Base-by-base conservation (phyloP, 169 alveolate species). In the Eimeria tenella region DNA sequence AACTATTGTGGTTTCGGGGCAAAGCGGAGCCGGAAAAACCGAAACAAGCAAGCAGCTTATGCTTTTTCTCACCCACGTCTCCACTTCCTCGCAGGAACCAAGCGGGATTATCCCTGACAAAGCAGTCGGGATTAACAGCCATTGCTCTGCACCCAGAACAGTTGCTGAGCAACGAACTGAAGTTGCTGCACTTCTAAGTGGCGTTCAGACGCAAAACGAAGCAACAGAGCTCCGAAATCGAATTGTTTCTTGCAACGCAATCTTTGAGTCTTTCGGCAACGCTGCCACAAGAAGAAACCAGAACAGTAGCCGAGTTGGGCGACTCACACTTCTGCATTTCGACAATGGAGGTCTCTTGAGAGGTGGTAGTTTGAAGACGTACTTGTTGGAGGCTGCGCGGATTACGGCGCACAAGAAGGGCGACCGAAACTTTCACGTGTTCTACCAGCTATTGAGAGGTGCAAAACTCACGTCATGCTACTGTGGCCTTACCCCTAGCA, bases 11-110 rank as follows among this genome's bases (percentile, higher is more conserved):
- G 99, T 99, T 83, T 98, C 99, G n/a, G 99, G 99, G 1, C 99
- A 99, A 95, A 98, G 99, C 77, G 99, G 99, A 0, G 99, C 99
- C 11, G 99, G 99, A 11, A 99, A 99, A 96, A 99, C 99, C 3
- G 99, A 99, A 97, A 98, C 99, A 60, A 99, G 99, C 53, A 96
- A 95, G 79, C 82, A 90, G 93, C 71, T 94, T 50, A 95, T 94
- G 96, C 93, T 68, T 25, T 95, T 90, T 77, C 87, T 94, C 42
- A 90, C 96, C 1, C 70, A 75, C 19, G 90, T 60, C 25, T 25
- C 70, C 4, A 55, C 65, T 19, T 55, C 88, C 49, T 23, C 88
- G 13, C 53, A 60, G 9, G 52, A 68, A 4, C 21, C 74, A 4
- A 56, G 9, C 42, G 23, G 8, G 21, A 50, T 19, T 58, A 10